phyloP scores from a whole-genome alignment of 2,329 filamentous ascomycete species.

The Xylariales sp. region DNA sequence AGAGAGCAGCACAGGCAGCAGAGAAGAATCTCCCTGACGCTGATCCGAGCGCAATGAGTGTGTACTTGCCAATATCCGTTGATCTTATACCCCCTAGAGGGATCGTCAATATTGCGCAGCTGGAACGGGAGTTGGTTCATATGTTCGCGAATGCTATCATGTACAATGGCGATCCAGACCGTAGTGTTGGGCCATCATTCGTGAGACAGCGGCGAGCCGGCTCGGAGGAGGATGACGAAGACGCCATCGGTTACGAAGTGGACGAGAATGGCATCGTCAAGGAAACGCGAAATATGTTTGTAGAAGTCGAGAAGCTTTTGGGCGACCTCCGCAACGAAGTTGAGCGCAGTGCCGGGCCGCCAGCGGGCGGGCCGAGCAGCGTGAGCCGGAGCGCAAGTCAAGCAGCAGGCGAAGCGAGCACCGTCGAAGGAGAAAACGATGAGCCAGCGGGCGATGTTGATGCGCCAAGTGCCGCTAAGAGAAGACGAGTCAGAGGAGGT shows the following conservation, averaged over 20 bases:
- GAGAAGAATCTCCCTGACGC: conserved; percentile 57
- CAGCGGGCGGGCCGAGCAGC: conserved; percentile 20
- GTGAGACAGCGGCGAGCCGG: conserved; percentile 34
- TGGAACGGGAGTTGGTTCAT: conserved; percentile 88
- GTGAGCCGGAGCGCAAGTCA: conserved; percentile 27
- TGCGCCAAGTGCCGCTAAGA: conserved; percentile 16
- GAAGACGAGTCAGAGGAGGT: conserved; percentile 27
- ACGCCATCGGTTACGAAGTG: conserved; percentile 55
- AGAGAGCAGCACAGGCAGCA: conserved; percentile 56
- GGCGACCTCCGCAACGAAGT: conserved; percentile 70
- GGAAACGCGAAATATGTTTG: conserved; percentile 84
- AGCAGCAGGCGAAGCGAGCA: conserved; percentile 37
- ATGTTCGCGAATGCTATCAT: conserved; percentile 99
- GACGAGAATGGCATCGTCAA: conserved; percentile 84
- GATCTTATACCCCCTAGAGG: conserved; percentile 81
- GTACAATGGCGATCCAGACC: conserved; percentile 85
- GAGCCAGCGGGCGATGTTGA: conserved; percentile 40
- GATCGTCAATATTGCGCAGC: conserved; percentile 88
- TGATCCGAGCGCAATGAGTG: conserved; percentile 49
- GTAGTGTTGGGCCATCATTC: conserved; percentile 63
- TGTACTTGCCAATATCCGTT: conserved; percentile 65
- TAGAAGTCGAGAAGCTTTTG: conserved; percentile 76
- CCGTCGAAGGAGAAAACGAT: conserved; percentile 42
- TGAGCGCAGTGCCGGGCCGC: conserved; percentile 37
- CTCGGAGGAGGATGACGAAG: conserved; percentile 33